Evolutionary conservation across 306 rosid species (phyloP).

Genomic region (Lablab purpureus): DNA sequence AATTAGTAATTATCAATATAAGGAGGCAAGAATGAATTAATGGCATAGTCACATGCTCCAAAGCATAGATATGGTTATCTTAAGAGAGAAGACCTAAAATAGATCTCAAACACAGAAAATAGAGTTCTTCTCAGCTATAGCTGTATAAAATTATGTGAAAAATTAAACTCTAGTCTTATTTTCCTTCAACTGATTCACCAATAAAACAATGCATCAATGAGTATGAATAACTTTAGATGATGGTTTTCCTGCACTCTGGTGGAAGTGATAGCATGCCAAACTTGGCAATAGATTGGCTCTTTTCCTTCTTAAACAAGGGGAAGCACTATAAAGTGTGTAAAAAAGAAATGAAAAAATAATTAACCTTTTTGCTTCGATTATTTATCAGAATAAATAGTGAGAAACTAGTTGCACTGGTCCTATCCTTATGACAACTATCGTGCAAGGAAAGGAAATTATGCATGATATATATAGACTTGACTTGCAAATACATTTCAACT

Average conservation of each 20-base stretch:
- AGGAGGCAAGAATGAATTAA: slow-evolving; percentile 27
- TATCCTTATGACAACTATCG: not conserved
- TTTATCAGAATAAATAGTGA: slow-evolving; percentile 14
- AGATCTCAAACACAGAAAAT: not conserved
- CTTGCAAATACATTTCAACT: slow-evolving; percentile 19
- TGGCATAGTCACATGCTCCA: not conserved
- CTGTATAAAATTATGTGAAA: not conserved
- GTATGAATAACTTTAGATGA: not conserved
- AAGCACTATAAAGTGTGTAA: not conserved
- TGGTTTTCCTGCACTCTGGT: slow-evolving; percentile 1
- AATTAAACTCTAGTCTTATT: slow-evolving; percentile 2
- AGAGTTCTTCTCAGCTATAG: not conserved
- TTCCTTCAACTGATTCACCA: slow-evolving; percentile 23
- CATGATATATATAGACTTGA: not conserved
- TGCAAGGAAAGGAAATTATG: not conserved
- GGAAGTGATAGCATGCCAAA: slow-evolving; percentile 6
- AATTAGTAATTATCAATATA: slow-evolving; percentile 40
- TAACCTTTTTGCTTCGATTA: not conserved
- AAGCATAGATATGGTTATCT: slow-evolving; percentile 17
- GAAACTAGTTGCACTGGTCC: not conserved
- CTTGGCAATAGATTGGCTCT: slow-evolving; percentile 33
- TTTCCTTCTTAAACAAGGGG: not conserved
- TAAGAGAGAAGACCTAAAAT: slow-evolving; percentile 14
- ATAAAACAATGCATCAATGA: slow-evolving; percentile 1
- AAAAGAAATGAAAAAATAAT: not conserved